Conservation (phyloP, 441 rosid species). For the Syzygium malaccense region DNA sequence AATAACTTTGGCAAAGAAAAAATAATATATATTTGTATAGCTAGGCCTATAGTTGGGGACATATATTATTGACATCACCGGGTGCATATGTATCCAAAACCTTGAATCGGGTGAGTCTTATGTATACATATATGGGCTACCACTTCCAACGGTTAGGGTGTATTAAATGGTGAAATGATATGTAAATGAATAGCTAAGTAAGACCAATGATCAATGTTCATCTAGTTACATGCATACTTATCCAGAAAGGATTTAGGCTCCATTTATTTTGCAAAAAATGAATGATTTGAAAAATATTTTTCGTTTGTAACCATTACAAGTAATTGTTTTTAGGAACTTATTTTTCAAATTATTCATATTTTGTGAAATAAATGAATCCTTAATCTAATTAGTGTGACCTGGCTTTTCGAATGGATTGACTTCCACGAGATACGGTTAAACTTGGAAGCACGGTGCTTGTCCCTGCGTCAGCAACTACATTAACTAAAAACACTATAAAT, state of each 20-base stretch:
- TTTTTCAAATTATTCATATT: neutral
- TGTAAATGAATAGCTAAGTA: neutral
- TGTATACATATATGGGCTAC: neutral
- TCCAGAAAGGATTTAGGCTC: neutral
- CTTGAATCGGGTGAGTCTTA: neutral
- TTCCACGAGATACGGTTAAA: neutral
- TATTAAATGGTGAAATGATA: neutral
- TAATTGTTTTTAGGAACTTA: neutral
- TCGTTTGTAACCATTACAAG: neutral
- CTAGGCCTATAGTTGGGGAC: neutral
- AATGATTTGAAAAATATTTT: neutral
- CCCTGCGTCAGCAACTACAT: neutral
- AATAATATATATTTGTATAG: neutral
- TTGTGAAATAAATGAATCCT: neutral
- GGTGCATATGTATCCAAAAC: neutral
- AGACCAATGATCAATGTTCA: neutral
- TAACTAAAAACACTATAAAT: neutral
- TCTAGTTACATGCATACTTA: neutral
- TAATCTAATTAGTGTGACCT: neutral
- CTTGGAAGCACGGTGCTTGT: neutral
- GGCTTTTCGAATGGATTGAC: neutral
- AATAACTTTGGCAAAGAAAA: neutral
- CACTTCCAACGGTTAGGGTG: neutral
- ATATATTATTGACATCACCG: neutral
- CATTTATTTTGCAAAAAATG: accelerated